A percentile compares a stretch with the other conserved stretches of the same genome.
Evolutionary conservation across 2,329 filamentous ascomycete genomes (phyloP).

Genomic region (Epicoccum sorghinum): DNA sequence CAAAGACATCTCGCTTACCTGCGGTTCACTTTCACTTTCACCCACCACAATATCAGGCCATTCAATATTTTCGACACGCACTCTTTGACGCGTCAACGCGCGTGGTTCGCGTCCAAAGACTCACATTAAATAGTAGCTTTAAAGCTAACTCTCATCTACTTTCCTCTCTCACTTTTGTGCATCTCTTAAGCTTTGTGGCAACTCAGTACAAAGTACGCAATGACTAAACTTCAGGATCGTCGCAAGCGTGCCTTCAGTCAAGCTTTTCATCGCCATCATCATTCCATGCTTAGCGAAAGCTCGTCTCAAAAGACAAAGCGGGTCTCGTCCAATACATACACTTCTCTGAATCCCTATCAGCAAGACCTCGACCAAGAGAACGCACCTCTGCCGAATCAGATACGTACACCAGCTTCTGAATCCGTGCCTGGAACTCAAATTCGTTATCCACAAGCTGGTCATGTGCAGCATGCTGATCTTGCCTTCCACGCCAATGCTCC

Average conservation of each 20-base stretch:
- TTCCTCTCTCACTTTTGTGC: too few relatives aligned
- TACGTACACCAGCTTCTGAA: not conserved
- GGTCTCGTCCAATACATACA: not conserved
- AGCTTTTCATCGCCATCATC: constrained; percentile 17
- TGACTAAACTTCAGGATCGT: constrained; percentile 12
- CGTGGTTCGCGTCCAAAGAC: not conserved
- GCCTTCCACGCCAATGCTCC: not conserved
- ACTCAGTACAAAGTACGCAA: not conserved
- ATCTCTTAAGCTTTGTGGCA: too few relatives aligned
- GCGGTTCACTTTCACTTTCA: constrained; percentile 2
- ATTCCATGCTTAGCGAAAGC: not conserved
- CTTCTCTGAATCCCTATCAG: not conserved
- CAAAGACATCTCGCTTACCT: not conserved
- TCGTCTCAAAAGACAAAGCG: constrained; percentile 3
- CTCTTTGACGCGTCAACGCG: constrained; percentile 5
- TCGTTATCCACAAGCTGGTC: not conserved
- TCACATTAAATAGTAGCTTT: not conserved
- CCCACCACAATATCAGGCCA: not conserved
- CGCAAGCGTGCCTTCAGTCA: constrained; percentile 28
- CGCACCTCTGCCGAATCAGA: not conserved
- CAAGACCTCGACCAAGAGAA: constrained; percentile 15
- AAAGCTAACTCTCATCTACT: too few relatives aligned
- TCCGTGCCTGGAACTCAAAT: constrained; percentile 1
- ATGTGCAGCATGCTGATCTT: not conserved
- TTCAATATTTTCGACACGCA: not conserved